Conservation (phyloP, 2,329 filamentous ascomycete species). For the Calonectria pauciramosa region DNA sequence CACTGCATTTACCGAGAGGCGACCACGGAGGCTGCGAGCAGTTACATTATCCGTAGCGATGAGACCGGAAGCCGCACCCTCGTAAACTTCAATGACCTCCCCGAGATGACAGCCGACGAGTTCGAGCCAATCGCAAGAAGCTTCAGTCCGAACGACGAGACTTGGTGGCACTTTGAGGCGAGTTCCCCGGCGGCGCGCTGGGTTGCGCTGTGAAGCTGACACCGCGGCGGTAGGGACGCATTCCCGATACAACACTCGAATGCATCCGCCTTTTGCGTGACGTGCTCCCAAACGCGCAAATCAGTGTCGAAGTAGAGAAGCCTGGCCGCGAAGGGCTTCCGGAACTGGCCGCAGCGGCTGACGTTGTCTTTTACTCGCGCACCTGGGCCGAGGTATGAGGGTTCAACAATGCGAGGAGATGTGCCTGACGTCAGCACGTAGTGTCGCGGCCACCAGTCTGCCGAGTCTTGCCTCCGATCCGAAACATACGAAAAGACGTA, state of each 20-base stretch:
- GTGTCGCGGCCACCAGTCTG: slow-evolving; percentile 57
- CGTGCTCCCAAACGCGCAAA: slow-evolving; percentile 56
- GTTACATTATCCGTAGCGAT: slow-evolving; percentile 76
- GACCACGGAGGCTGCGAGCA: slow-evolving; percentile 71
- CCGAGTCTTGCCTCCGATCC: slow-evolving; percentile 64
- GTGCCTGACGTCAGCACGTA: slow-evolving; percentile 39
- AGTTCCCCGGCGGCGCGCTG: slow-evolving; percentile 32
- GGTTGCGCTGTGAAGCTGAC: slow-evolving; percentile 29
- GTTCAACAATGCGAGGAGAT: slow-evolving; percentile 19
- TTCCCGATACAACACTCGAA: slow-evolving; percentile 69
- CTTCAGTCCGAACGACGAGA: slow-evolving; percentile 53
- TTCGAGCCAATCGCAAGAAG: slow-evolving; percentile 62
- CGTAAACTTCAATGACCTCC: slow-evolving; percentile 77
- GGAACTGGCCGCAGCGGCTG: slow-evolving; percentile 71
- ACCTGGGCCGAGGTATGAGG: slow-evolving; percentile 75
- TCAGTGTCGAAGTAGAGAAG: slow-evolving; percentile 83
- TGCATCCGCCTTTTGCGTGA: slow-evolving; percentile 71
- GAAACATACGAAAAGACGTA: slow-evolving; percentile 63
- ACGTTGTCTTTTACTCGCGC: slow-evolving; percentile 81
- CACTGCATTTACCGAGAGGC: slow-evolving; percentile 72
- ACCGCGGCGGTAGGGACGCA: slow-evolving; percentile 66
- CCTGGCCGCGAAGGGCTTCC: slow-evolving; percentile 72
- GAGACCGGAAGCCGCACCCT: slow-evolving; percentile 75
- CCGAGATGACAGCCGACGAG: slow-evolving; percentile 76
- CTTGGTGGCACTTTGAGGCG: slow-evolving; percentile 83